A percentile compares a stretch with the other conserved stretches of the same genome.
These are phyloP conservation scores for Nematocida ironsii DNA, from an alignment of 371 early-diverging fungal species.

Conservation along the genomic window DNA sequence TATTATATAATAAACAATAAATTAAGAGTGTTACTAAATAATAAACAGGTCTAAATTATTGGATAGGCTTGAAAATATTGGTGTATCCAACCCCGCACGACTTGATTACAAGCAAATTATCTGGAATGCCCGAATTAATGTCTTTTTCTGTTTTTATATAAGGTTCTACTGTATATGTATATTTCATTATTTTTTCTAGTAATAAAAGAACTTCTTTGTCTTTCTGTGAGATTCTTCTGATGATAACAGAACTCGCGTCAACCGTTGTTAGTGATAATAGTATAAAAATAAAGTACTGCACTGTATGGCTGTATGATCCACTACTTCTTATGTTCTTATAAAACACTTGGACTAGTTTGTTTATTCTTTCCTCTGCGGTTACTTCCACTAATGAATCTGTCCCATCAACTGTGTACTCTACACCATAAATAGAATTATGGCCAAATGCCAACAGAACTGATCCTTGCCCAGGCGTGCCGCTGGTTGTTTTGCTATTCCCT, in stretches of 20 bases:
- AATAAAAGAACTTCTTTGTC: constrained; percentile 25
- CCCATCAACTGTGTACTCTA: constrained; percentile 44
- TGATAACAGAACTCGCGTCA: constrained; percentile 34
- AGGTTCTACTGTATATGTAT: constrained; percentile 49
- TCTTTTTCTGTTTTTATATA: constrained; percentile 36
- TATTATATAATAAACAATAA: neutral
- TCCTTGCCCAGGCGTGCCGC: constrained; percentile 34
- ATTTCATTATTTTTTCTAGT: constrained; percentile 39
- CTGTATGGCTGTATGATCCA: constrained; percentile 31
- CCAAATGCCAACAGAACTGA: constrained; percentile 20
- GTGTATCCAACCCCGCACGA: constrained; percentile 51
- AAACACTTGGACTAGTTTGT: neutral
- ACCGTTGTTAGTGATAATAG: constrained; percentile 29
- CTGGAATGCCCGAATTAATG: constrained; percentile 33
- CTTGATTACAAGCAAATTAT: constrained; percentile 41
- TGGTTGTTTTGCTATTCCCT: constrained; percentile 36
- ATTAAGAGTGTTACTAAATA: too few relatives aligned
- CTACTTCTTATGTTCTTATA: constrained; percentile 45
- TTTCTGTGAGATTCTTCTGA: constrained; percentile 9
- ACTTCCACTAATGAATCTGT: constrained; percentile 9
- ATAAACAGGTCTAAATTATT: neutral
- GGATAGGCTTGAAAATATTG: constrained; percentile 23
- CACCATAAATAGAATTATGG: constrained; percentile 32
- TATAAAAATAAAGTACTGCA: constrained; percentile 31
- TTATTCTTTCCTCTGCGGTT: constrained; percentile 15